Conservation (phyloP, 2,329 filamentous ascomycete species). For the Fusarium oxysporum region DNA sequence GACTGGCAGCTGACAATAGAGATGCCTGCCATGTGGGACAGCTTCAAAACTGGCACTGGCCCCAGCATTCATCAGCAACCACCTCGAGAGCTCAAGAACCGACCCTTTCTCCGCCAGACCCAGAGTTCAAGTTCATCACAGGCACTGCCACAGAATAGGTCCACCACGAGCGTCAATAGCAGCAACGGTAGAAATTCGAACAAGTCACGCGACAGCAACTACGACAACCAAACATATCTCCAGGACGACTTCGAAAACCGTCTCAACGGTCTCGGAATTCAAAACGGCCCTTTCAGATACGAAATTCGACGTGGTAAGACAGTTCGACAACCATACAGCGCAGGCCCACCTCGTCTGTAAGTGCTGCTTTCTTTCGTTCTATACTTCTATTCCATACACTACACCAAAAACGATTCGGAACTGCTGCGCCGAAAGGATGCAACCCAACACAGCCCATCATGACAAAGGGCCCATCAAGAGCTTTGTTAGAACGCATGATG, state of each 20-base stretch:
- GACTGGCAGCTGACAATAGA: conserved; percentile 24
- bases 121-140: conserved; percentile 5
- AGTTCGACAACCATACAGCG: conserved; percentile 43
- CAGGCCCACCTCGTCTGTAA: conserved; percentile 46
- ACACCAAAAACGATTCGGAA: neutral
- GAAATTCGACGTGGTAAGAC: conserved; percentile 50
- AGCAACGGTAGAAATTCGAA: conserved; percentile 25
- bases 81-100: conserved; percentile 44
- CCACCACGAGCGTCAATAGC: conserved; percentile 29
- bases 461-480: neutral
- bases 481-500: conserved; percentile 19
- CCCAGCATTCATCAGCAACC: conserved; percentile 38
- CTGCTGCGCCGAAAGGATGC: conserved; percentile 2
- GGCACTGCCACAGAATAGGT: conserved; percentile 27
- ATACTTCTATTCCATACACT: conserved; percentile 3
- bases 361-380: conserved; percentile 30
- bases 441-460: conserved; percentile 10
- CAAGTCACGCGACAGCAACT: conserved; percentile 26
- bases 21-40: conserved; percentile 46
- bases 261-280: conserved; percentile 47
- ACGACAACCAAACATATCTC: conserved; percentile 30
- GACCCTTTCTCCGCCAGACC: conserved; percentile 43
- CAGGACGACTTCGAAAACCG: conserved; percentile 45
- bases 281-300: conserved; percentile 46
- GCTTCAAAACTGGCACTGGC: conserved; percentile 40